Evolutionary conservation across 768 basidiomycete genomes (phyloP), one percentile per base, ranked within the genome.

Genomic region (Mrakia blollopis): DNA sequence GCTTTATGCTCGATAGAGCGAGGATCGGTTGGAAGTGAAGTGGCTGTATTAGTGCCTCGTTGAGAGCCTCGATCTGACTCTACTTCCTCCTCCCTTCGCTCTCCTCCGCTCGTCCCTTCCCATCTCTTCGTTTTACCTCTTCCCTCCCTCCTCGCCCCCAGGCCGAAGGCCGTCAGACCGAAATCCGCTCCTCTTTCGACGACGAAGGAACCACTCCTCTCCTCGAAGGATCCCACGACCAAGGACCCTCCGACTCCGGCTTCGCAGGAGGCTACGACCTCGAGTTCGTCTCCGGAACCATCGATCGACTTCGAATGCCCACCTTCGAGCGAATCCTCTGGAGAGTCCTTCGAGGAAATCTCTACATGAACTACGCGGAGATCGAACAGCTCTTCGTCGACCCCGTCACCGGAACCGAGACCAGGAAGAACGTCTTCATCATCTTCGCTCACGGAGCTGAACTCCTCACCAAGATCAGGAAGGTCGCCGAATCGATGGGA

Each of bases 401-500:
- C 82, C 91, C 94, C 21, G 87, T 86, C 30, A 92, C 92, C 0
- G 91, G 91, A 50, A 86, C 85, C 28, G 92, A 95, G 85, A 92
- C 91, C 30, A 89, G 92, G 86, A 99, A 98, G 88, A 94, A 98
- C 81, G 97, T 98, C 57, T 99, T 99, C 86, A 96, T 99, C 85
- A 98, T 99, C 82, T 99, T 99, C 81, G 97, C 97, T 0, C 95
- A 99, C 80, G 97, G 97, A 25, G 90, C 92, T 54, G 90, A 91
- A 28, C 86, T 98, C 30, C 89, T 99, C 39, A 88, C 92, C 79
- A 99, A 98, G 87, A 98, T 99, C 82, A 92, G 95, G 83, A 98
- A 94, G 84, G 92, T 99, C 73, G 92, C 95, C 37, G 96, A 98
- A 85, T 96, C 94, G n/a, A 98, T 98, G 91, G 95, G 97, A 52